Conservation (phyloP, 257 asterid species). For the Ballota nigra region DNA sequence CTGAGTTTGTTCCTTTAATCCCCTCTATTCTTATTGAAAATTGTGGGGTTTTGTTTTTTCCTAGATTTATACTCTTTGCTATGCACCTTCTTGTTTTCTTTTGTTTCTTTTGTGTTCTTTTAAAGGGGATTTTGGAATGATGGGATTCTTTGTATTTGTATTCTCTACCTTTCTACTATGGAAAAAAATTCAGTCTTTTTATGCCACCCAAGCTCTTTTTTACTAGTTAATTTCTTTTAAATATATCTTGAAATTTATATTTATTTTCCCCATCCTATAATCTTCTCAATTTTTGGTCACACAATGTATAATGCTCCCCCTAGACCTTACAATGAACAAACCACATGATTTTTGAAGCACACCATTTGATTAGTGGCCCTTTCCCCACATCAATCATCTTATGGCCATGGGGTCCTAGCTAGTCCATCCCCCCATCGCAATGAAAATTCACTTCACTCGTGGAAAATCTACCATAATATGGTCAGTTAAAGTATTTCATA, state of each 20-base stretch:
- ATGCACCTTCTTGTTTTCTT: conserved; percentile 29
- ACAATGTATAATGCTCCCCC: conserved; percentile 53
- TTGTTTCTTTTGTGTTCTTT: conserved; percentile 26
- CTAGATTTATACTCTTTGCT: conserved; percentile 39
- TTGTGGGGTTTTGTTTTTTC: conserved; percentile 64
- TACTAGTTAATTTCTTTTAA: conserved; percentile 3
- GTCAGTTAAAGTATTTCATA: neutral
- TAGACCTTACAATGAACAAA: conserved; percentile 49
- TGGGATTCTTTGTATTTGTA: conserved; percentile 66
- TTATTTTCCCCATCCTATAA: conserved; percentile 25
- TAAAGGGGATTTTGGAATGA: conserved; percentile 55
- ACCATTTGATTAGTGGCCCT: conserved; percentile 48
- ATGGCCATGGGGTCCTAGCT: conserved; percentile 29
- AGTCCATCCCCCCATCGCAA: neutral
- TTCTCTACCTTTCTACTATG: conserved; percentile 40
- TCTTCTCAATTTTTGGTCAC: conserved; percentile 27
- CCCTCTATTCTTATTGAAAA: conserved; percentile 55
- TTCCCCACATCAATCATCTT: conserved; percentile 47
- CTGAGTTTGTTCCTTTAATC: conserved; percentile 61
- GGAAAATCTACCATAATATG: neutral
- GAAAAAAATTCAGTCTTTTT: conserved; percentile 51
- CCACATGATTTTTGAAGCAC: conserved; percentile 49
- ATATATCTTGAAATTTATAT: neutral
- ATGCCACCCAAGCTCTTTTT: conserved; percentile 41
- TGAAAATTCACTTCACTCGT: neutral